Evolutionary conservation across 1,139 yeast species (phyloP).

Genomic region (Groenewaldozyma auringiensis): DNA sequence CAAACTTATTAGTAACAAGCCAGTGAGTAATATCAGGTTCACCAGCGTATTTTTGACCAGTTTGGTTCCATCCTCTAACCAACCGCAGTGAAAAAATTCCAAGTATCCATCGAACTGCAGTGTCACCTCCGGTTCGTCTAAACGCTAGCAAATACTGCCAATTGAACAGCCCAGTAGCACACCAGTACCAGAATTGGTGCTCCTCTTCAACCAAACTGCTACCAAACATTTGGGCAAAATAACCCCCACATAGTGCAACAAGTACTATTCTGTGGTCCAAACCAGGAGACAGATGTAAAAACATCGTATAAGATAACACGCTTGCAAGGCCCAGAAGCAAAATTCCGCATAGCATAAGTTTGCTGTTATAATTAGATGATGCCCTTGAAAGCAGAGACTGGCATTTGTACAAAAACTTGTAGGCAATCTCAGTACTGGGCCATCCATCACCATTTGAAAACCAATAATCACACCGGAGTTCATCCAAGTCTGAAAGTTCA

Average conservation of each 20-base stretch:
- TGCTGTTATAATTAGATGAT: conserved; percentile 66
- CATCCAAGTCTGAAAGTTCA: conserved; percentile 1
- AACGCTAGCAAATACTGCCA: conserved; percentile 26
- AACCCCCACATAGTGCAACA: conserved; percentile 36
- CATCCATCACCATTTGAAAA: conserved; percentile 4
- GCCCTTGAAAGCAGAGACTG: conserved; percentile 55
- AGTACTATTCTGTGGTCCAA: conserved; percentile 21
- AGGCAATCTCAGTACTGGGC: conserved; percentile 20
- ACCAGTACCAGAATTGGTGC: conserved; percentile 94
- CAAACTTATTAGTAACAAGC: conserved; percentile 15
- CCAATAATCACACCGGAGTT: conserved; percentile 14
- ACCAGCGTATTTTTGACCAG: conserved; percentile 74
- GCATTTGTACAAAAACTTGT: conserved; percentile 39
- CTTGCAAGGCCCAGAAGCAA: conserved; percentile 28
- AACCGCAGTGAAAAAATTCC: conserved; percentile 40
- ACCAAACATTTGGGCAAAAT: conserved; percentile 65
- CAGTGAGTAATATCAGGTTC: conserved; percentile 40
- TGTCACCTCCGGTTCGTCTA: conserved; percentile 21
- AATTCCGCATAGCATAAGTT: conserved; percentile 45
- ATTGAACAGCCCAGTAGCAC: conserved; percentile 37
- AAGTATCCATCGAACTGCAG: conserved; percentile 27
- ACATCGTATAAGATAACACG: conserved; percentile 12
- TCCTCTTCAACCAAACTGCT: conserved; percentile 92
- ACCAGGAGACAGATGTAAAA: conserved; percentile 8
- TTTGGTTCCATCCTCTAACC: conserved; percentile 79